phyloP scores from a whole-genome alignment of 169 alveolate genomes.

The Plasmodium vinckei region DNA sequence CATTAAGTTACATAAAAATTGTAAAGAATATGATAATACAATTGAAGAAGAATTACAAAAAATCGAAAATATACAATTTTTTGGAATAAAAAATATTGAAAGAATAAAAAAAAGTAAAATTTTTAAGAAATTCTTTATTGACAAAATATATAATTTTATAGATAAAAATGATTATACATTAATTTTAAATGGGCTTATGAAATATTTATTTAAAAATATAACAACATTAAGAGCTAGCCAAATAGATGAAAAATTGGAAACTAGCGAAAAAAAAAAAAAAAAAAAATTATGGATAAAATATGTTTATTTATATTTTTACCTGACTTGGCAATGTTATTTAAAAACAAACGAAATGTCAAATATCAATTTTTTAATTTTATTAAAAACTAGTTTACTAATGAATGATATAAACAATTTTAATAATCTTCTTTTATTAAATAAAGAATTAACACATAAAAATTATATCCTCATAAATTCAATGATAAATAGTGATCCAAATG shows the following conservation, averaged over 20 bases:
- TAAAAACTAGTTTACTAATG: constrained; percentile 43
- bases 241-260: neutral
- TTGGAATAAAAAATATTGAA: neutral
- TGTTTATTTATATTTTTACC: constrained; percentile 42
- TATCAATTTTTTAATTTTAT: constrained; percentile 34
- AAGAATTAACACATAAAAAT: neutral
- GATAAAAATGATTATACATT: constrained; percentile 53
- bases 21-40: too few relatives aligned
- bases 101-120: constrained; percentile 16
- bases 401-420: constrained; percentile 28
- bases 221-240: neutral
- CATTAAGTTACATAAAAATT: neutral
- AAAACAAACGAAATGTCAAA: constrained; percentile 30
- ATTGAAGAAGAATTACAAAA: constrained; percentile 11
- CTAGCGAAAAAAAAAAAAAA: neutral
- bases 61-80: neutral
- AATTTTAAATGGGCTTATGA: constrained; percentile 58
- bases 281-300: neutral
- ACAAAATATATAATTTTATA: constrained; percentile 14
- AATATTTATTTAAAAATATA: constrained; percentile 28
- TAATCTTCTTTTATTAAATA: constrained; percentile 9
- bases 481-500: constrained; percentile 14
- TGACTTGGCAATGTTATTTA: constrained; percentile 27
- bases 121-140: constrained; percentile 26
- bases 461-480: constrained; percentile 35